Conservation (phyloP, 78 protist species). For the Chrysochromulina tobinii region DNA sequence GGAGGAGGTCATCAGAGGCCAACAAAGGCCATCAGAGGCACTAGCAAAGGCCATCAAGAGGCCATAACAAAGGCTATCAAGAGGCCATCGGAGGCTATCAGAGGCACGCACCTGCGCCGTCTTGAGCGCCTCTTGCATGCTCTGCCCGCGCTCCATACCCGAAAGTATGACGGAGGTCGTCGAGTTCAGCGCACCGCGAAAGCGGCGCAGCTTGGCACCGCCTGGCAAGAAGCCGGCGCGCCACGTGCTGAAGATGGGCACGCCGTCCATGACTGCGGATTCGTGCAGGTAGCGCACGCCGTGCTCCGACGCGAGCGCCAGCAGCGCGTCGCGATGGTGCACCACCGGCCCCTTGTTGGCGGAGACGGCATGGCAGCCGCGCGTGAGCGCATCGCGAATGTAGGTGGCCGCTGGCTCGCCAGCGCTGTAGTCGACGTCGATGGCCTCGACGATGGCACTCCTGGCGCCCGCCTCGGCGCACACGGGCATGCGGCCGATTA, state of each 20-base stretch:
- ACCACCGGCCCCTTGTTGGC: slow-evolving; percentile 44
- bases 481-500: too few species aligned
- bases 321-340: not conserved
- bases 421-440: not conserved
- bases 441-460: not conserved
- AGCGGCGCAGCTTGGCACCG: not conserved
- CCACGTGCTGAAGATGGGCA: slow-evolving; percentile 25
- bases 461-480: too few species aligned
- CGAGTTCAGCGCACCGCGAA: slow-evolving; percentile 14
- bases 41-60: too few species aligned
- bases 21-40: too few species aligned
- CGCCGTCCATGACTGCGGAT: slow-evolving; percentile 39
- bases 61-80: too few species aligned
- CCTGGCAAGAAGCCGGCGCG: not conserved
- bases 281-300: not conserved
- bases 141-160: slow-evolving; percentile 14
- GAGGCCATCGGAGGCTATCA: too few species aligned
- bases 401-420: slow-evolving; percentile 25
- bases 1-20: too few species aligned
- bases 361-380: slow-evolving; percentile 2
- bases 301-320: not conserved
- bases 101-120: not conserved
- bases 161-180: not conserved
- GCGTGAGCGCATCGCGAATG: not conserved
- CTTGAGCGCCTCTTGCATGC: not conserved